phyloP scores from a whole-genome alignment of 306 rosid genomes.

The Prunus mira region DNA sequence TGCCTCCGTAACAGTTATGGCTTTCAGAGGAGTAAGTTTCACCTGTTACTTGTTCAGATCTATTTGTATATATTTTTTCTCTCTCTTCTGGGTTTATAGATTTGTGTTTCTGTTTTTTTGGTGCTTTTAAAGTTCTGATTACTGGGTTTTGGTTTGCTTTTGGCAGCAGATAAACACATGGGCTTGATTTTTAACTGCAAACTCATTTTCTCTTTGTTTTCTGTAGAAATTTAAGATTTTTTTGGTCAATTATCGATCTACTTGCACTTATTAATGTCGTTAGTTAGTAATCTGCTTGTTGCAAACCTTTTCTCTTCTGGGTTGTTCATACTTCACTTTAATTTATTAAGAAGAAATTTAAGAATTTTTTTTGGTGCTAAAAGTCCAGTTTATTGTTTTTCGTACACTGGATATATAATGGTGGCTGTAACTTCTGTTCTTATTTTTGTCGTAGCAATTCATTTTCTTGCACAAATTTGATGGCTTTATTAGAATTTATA shows the following conservation, averaged over 20 bases:
- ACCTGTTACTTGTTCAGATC: background rate
- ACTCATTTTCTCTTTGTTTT: background rate
- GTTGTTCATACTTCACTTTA: background rate
- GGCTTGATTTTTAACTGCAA: background rate
- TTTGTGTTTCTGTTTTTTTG: background rate
- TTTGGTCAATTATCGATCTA: background rate
- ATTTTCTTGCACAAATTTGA: background rate
- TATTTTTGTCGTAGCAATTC: background rate
- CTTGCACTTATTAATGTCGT: background rate
- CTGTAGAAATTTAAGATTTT: background rate
- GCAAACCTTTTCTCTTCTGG: background rate
- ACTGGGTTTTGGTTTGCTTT: conserved; percentile 7
- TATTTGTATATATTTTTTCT: background rate
- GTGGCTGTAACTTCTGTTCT: background rate
- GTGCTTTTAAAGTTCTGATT: background rate
- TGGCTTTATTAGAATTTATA: background rate
- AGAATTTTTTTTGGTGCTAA: background rate
- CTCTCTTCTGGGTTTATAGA: background rate
- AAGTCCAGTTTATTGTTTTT: background rate
- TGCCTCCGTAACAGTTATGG: conserved; percentile 37
- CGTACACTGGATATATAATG: background rate
- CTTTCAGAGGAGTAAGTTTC: conserved; percentile 55
- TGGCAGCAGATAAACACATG: background rate
- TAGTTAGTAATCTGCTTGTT: background rate
- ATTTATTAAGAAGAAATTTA: background rate